A percentile compares a stretch with the other conserved stretches of the same genome.
These are phyloP conservation scores for Entophlyctis helioformis DNA, from an alignment of 192 early-diverging fungal genomes.

Conservation along the genomic window DNA sequence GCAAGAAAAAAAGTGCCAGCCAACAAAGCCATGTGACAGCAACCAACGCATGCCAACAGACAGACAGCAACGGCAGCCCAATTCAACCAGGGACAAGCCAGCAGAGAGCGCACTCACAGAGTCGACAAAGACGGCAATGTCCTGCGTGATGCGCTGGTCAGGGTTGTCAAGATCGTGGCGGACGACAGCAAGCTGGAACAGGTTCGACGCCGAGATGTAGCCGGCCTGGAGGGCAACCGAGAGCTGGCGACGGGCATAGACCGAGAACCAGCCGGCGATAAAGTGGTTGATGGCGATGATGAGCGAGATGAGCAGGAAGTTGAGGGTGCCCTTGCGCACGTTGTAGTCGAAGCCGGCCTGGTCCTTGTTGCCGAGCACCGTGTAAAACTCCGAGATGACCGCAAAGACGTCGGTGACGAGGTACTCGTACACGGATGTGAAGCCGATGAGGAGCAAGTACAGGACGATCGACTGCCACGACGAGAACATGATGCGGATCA, in stretches of 20 bases:
- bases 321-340: conserved; percentile 30
- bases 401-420: too few relatives aligned
- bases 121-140: conserved; percentile 70
- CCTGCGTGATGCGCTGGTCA: conserved; percentile 84
- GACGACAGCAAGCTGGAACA: conserved; percentile 1
- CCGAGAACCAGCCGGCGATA: conserved; percentile 44
- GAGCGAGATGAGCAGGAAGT: conserved; percentile 1
- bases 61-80: neutral
- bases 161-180: conserved; percentile 12
- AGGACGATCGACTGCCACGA: too few relatives aligned
- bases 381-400: too few relatives aligned
- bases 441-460: too few relatives aligned
- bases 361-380: too few relatives aligned
- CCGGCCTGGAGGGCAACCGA: conserved; percentile 48
- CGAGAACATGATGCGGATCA: too few relatives aligned
- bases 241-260: conserved; percentile 48
- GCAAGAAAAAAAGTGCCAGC: conserved; percentile 1
- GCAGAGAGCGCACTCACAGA: conserved; percentile 10
- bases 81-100: neutral
- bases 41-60: neutral
- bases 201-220: conserved; percentile 24
- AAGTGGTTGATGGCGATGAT: conserved; percentile 48
- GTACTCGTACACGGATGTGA: too few relatives aligned
- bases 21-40: too few relatives aligned
- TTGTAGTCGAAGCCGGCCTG: neutral